Evolutionary conservation across 2,329 filamentous ascomycete species (phyloP).

Genomic region (Neofusicoccum laricinum): DNA sequence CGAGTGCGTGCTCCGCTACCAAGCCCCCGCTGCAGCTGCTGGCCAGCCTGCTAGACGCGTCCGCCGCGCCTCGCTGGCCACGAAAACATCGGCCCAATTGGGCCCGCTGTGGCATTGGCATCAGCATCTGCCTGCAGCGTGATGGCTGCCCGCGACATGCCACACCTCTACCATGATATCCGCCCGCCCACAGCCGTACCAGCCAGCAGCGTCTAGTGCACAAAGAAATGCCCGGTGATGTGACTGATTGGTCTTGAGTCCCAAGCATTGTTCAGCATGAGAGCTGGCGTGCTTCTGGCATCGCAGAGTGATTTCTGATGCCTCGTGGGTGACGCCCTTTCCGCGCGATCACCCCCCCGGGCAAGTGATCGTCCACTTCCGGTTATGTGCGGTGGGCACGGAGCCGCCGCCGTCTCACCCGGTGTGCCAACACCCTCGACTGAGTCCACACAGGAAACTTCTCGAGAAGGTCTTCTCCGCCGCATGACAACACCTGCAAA

Average conservation of each 20-base stretch:
- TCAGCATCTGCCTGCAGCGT: neutral
- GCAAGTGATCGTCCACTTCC: neutral
- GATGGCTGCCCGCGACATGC: neutral
- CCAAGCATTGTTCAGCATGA: neutral
- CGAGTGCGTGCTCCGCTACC: slow-evolving; percentile 11
- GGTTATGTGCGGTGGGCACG: neutral
- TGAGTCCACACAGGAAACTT: neutral
- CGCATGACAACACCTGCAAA: neutral
- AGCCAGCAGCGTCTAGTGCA: no score
- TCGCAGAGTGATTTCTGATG: neutral
- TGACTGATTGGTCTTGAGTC: no score
- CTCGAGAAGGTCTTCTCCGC: neutral
- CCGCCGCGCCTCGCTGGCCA: neutral
- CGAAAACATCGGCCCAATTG: neutral
- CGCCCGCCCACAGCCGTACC: neutral
- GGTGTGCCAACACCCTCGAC: neutral
- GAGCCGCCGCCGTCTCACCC: neutral
- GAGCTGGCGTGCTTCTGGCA: neutral
- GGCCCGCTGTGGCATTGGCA: neutral
- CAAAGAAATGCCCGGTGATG: no score
- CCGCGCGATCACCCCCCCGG: neutral
- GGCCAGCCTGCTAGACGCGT: neutral
- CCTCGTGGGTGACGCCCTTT: neutral
- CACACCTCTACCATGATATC: neutral
- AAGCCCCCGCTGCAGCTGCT: slow-evolving; percentile 10